These are phyloP conservation scores for Solanum bulbocastanum DNA, from an alignment of 257 asterid species.

Conservation along the genomic window DNA sequence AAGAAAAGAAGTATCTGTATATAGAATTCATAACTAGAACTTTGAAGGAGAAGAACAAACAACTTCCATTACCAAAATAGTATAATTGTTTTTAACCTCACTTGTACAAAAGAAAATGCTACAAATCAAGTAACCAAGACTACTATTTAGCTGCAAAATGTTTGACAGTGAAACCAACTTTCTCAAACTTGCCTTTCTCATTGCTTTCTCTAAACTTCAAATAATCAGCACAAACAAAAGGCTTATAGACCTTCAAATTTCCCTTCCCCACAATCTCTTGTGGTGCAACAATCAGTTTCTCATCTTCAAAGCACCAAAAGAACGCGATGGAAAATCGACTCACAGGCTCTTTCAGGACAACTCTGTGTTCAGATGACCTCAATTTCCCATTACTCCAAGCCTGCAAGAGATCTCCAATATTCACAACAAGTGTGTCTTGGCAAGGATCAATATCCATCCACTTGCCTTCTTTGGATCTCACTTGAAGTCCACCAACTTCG, in stretches of 20 bases:
- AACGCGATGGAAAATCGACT: constrained; percentile 57
- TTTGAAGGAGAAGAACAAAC: neutral
- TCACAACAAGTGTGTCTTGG: constrained; percentile 60
- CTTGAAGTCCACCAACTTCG: constrained; percentile 65
- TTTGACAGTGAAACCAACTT: constrained; percentile 60
- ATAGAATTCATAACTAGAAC: neutral
- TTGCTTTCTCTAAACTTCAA: constrained; percentile 48
- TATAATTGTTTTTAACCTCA: neutral
- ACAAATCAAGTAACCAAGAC: neutral
- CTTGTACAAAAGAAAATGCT: neutral
- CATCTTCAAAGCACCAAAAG: constrained; percentile 78
- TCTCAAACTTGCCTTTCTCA: constrained; percentile 65
- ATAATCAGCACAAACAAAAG: constrained; percentile 55
- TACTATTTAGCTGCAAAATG: constrained; percentile 42
- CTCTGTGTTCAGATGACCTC: constrained; percentile 67
- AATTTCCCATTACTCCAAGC: constrained; percentile 70
- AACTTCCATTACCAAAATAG: neutral
- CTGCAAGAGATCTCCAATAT: constrained; percentile 61
- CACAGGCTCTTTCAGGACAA: constrained; percentile 27
- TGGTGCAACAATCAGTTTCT: constrained; percentile 44
- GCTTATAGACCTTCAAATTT: constrained; percentile 24
- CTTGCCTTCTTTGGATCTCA: constrained; percentile 39
- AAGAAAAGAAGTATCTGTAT: neutral
- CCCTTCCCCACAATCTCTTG: constrained; percentile 36
- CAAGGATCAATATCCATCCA: constrained; percentile 55